Conservation (phyloP, 495 filamentous ascomycete genomes). For the Darksidea phi region DNA sequence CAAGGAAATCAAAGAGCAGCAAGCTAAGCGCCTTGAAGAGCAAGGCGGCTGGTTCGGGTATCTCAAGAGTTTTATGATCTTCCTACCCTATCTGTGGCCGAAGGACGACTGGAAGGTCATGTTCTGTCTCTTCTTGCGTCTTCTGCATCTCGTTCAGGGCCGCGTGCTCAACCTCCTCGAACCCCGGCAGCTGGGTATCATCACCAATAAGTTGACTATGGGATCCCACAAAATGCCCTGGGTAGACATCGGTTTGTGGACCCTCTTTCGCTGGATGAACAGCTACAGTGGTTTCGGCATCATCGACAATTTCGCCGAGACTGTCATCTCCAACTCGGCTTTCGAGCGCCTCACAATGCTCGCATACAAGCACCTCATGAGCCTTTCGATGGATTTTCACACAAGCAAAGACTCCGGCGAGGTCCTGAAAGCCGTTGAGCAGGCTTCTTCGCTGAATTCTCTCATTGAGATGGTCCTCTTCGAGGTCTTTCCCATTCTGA, state of each 20-base stretch:
- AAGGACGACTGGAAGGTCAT: conserved; percentile 35
- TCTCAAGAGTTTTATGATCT: conserved; percentile 40
- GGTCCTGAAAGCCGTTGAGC: conserved; percentile 63
- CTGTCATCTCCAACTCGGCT: conserved; percentile 57
- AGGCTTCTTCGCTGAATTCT: conserved; percentile 61
- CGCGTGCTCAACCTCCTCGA: conserved; percentile 41
- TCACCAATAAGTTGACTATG: conserved; percentile 38
- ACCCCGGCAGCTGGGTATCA: conserved; percentile 41
- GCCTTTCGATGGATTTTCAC: conserved; percentile 76
- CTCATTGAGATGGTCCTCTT: conserved; percentile 68
- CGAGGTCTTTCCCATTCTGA: conserved; percentile 64
- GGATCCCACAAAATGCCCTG: conserved; percentile 32
- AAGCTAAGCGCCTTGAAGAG: conserved; percentile 39
- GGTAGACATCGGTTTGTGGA: conserved; percentile 41
- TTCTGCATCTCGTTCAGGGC: conserved; percentile 30
- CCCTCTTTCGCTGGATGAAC: conserved; percentile 32
- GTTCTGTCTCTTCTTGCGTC: conserved; percentile 31
- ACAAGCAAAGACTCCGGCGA: conserved; percentile 71
- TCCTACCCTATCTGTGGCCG: conserved; percentile 44
- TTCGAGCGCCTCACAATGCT: conserved; percentile 60
- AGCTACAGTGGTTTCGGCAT: conserved; percentile 21
- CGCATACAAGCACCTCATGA: conserved; percentile 72
- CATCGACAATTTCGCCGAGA: conserved; percentile 25
- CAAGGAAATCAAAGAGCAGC: conserved; percentile 37
- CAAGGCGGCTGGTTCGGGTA: conserved; percentile 43